Evolutionary conservation across 805 yeast genomes (phyloP).

Genomic region (Zygosaccharomyces rouxii): DNA sequence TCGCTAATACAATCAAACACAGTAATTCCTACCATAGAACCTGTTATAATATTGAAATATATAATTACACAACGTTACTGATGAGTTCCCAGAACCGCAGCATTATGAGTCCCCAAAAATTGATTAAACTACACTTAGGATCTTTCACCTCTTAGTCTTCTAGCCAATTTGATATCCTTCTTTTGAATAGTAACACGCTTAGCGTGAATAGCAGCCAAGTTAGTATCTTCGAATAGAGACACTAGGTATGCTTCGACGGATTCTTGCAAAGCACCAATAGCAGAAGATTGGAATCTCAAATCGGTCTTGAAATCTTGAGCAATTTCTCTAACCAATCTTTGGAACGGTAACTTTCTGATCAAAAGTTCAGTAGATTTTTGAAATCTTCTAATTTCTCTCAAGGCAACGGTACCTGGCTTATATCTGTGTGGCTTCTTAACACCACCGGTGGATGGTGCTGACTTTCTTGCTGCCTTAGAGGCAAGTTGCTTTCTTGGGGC

Average conservation of each 20-base stretch:
- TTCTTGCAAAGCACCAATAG: constrained; percentile 97
- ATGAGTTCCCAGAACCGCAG: not conserved
- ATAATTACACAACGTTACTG: not conserved
- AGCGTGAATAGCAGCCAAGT: constrained; percentile 98
- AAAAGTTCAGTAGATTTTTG: constrained; percentile 93
- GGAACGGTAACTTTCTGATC: constrained; percentile 96
- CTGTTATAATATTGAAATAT: not conserved
- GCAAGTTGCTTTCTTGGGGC: constrained; percentile 94
- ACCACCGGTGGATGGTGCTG: constrained; percentile 90
- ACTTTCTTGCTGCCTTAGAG: constrained; percentile 89
- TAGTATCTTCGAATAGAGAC: constrained; percentile 94
- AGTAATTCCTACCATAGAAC: not conserved
- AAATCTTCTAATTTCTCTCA: constrained; percentile 96
- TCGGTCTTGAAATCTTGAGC: constrained; percentile 92
- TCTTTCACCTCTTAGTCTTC: constrained; percentile 97
- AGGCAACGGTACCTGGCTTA: constrained; percentile 95
- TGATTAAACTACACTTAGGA: constrained; percentile 32
- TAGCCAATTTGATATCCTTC: constrained; percentile 96
- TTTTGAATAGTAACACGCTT: constrained; percentile 98
- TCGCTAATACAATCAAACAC: not conserved
- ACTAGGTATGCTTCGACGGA: constrained; percentile 98
- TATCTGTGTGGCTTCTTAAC: constrained; percentile 94
- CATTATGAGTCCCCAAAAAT: not conserved
- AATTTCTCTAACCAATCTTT: constrained; percentile 92
- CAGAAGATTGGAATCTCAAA: constrained; percentile 94